Base-by-base conservation (phyloP, 257 asterid species). In the Solanum paucissectum region DNA sequence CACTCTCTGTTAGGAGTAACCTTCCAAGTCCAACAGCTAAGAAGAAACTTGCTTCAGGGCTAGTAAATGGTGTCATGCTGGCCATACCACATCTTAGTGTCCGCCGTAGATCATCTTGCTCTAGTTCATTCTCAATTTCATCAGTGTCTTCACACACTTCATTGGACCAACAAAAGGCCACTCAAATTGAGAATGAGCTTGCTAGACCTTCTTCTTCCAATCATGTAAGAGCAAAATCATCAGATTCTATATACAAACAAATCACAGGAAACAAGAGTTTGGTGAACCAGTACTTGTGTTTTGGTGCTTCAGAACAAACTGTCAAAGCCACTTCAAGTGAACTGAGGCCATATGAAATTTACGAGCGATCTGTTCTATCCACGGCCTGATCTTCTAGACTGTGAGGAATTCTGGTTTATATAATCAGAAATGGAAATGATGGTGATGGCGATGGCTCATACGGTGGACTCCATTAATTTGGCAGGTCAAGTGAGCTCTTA, bases 1-100 rank as follows among this genome's bases (percentile, higher is more conserved):
- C 94, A 5, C 98, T 93, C 33, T 92, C 98, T 3, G 98, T 91
- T 1, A 79, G 95, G 76, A 93, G 97, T 88, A 91, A 83, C 79
- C 83, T 88, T 71, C 96, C 96, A 1, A 96, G 98, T 79, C 98
- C 98, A 64, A 83, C 92, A 5, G 95, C 97, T 0, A 94, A 94
- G 81, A 96, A 96, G 97, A 96, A 93, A 86, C 76, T 92, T 37
- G 98, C 98, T 60, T 93, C 98, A 0, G 98, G 96, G 58, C 62
- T 96, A 55, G 87, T 90, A 88, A 93, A 94, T 9, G 98, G 98
- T 8, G 93, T 94, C 10, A 95, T 95, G 98, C 94, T 93, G 92
- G 93, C 92, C 0, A 85, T 93, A 44, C 94, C 94, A 16, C 89
- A 89, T 69, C 87, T 89, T 40, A 77, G 85, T 2, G 89, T 62